A percentile compares a stretch with the other conserved stretches of the same genome.
phyloP scores from a whole-genome alignment of 768 basidiomycete genomes.

The button mushroom (Agaricus bisporus) region DNA sequence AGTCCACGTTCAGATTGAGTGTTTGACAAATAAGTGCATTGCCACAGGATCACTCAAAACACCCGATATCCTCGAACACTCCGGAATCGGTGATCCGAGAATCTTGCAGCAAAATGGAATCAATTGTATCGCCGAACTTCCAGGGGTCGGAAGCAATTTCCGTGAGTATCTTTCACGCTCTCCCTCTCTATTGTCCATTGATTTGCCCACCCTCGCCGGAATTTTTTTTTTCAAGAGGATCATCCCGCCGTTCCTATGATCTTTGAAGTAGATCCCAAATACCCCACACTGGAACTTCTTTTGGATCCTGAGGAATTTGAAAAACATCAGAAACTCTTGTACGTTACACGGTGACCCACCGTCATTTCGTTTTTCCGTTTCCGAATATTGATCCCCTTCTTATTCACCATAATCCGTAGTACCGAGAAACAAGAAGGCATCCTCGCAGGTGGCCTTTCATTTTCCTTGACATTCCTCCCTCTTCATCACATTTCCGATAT shows the following conservation, averaged over 20 bases:
- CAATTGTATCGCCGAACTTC: slow-evolving; percentile 4
- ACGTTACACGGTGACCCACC: background rate
- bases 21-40: background rate
- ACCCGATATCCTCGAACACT: slow-evolving; percentile 16
- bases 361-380: background rate
- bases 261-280: background rate
- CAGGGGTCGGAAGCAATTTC: slow-evolving; percentile 7
- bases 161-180: background rate
- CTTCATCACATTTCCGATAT: background rate
- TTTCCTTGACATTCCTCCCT: background rate
- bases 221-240: background rate
- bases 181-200: background rate
- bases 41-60: slow-evolving; percentile 14
- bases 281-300: background rate
- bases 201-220: no score
- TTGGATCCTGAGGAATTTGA: background rate
- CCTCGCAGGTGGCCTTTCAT: background rate
- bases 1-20: slow-evolving; percentile 9
- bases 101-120: slow-evolving; percentile 2
- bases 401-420: background rate
- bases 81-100: slow-evolving; percentile 13
- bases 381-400: background rate
- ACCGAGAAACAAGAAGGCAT: background rate
- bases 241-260: slow-evolving; percentile 2
- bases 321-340: slow-evolving; percentile 8